Evolutionary conservation across 345 rosid genomes (phyloP), one percentile per base, ranked within the genome.

Genomic region (Leavenworthia alabamica): DNA sequence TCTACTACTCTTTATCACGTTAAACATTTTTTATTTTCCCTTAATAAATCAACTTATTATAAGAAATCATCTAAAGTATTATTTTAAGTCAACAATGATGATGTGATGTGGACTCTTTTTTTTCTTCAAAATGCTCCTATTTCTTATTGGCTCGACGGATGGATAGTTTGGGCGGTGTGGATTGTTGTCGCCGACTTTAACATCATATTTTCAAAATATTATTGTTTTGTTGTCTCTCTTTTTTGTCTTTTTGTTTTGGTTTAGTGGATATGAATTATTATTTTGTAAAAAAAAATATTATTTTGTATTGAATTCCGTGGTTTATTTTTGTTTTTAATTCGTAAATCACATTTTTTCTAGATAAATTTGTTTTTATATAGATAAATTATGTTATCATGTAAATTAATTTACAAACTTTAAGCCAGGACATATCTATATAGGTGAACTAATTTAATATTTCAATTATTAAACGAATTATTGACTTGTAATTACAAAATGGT

Each of bases 121-220:
- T 41, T n/a, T n/a, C 20, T 44, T 16, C 16, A 5, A 4, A 7
- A 40, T n/a, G 27, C 11, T 31, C 11, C 12, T 17, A 19, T 20
- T 58, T 12, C 26, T n/a, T 46, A 57, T 67, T 67, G 73, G 73
- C 60, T 52, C 44, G 66, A 28, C 49, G 53, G 60, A 8, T 68
- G 43, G 26, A 67, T 47, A 59, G 15, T 16, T 27, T 59, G 58
- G 72, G 44, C 66, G 66, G 73, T 51, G 46, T 60, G 54, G 39
- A 59, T 26, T 50, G 27, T 66, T 20, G 58, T 48, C 28, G 44
- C 51, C 54, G 23, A 29, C 41, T 37, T 54, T 40, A 56, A 26
- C 41, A 57, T 56, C 39, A 35, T 37, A 47, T 37, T 33, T 24
- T 29, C 2, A 43, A 43, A 31, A 32, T 33, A 14, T 13, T 60